phyloP scores from a whole-genome alignment of 2,329 filamentous ascomycete genomes.

The Alternaria rosae region DNA sequence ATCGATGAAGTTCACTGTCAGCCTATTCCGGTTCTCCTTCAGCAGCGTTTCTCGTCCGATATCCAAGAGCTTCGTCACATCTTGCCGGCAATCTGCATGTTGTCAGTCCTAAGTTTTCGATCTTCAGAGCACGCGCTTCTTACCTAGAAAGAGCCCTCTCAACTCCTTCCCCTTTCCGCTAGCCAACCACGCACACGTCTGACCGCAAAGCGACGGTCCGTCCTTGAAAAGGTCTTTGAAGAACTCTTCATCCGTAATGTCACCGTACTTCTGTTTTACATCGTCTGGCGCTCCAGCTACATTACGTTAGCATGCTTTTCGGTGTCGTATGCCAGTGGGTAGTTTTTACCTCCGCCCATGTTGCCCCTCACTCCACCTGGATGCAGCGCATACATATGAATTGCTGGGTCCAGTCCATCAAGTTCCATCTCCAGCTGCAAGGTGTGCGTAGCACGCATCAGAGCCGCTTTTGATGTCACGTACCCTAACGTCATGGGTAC shows the following conservation, averaged over 20 bases:
- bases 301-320: slow-evolving; percentile 6
- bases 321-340: accelerated
- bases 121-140: neutral
- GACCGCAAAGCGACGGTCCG: slow-evolving; percentile 35
- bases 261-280: slow-evolving; percentile 38
- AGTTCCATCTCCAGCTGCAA: slow-evolving; percentile 41
- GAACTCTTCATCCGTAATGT: slow-evolving; percentile 34
- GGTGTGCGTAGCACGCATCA: slow-evolving; percentile 41
- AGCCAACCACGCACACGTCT: slow-evolving; percentile 41
- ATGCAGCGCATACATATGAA: slow-evolving; percentile 42
- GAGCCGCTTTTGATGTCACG: slow-evolving; percentile 36
- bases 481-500: slow-evolving; percentile 44
- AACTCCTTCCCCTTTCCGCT: slow-evolving; percentile 38
- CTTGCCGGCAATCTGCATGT: slow-evolving; percentile 38
- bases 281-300: slow-evolving; percentile 30
- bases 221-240: slow-evolving; percentile 40
- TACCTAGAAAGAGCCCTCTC: slow-evolving; percentile 37
- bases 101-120: neutral
- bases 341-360: slow-evolving; percentile 34
- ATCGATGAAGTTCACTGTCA: slow-evolving; percentile 42
- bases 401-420: slow-evolving; percentile 35
- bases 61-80: slow-evolving; percentile 31
- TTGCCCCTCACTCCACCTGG: slow-evolving; percentile 37
- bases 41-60: slow-evolving; percentile 34
- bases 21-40: slow-evolving; percentile 37